Percentiles rank a stretch among this genome's conserved stretches.
phyloP scores from a whole-genome alignment of 495 filamentous ascomycete species.

The Lophiotrema nucula region DNA sequence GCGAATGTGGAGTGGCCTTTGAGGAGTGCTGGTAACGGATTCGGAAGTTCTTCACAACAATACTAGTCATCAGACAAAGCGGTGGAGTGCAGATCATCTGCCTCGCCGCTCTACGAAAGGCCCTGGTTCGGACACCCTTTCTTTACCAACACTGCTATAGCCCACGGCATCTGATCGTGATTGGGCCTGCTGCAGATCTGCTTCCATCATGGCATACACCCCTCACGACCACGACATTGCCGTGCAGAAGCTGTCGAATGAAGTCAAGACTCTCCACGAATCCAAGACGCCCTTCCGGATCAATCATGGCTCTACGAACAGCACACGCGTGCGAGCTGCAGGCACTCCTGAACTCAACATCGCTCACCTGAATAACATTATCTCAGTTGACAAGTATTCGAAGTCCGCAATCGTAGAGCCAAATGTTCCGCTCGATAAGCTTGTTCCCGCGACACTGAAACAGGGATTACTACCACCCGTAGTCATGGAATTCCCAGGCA shows the following conservation, averaged over 20 bases:
- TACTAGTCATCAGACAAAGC: too few species aligned
- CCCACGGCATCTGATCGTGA: too few species aligned
- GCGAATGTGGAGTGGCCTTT: too few species aligned
- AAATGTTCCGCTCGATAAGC: constrained; percentile 60
- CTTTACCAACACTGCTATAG: too few species aligned
- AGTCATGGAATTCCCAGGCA: constrained; percentile 63
- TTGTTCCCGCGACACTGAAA: constrained; percentile 51
- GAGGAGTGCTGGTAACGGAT: too few species aligned
- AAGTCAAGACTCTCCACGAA: not conserved
- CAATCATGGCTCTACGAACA: constrained; percentile 74
- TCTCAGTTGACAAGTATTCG: constrained; percentile 41
- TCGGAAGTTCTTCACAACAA: too few species aligned
- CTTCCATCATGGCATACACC: not conserved
- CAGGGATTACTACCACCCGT: constrained; percentile 55
- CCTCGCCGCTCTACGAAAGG: too few species aligned
- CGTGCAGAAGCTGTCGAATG: not conserved
- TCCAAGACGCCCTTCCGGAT: constrained; percentile 56
- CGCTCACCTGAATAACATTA: constrained; percentile 23
- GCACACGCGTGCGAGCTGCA: constrained; percentile 52
- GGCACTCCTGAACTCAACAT: constrained; percentile 54
- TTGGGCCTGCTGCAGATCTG: too few species aligned
- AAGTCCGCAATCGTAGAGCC: constrained; percentile 54
- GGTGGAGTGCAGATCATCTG: too few species aligned
- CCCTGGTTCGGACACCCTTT: too few species aligned
- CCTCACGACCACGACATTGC: not conserved